Evolutionary conservation across 2,329 filamentous ascomycete genomes (phyloP).

Genomic region (Cercospora brassicicola): DNA sequence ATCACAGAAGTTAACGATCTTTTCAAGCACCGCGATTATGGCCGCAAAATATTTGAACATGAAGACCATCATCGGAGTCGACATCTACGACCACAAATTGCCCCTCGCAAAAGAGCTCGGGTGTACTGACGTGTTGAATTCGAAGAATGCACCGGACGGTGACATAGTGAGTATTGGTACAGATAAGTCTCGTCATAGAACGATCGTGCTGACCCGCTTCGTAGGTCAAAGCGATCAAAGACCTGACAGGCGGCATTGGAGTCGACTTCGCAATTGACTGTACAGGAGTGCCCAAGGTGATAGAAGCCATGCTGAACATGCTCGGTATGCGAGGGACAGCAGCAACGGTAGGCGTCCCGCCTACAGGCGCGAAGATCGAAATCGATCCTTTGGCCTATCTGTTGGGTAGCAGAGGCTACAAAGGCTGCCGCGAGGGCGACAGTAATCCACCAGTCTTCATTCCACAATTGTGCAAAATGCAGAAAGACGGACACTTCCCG

Average conservation of each 20-base stretch:
- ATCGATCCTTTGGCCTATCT: conserved; percentile 21
- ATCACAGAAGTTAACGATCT: not conserved
- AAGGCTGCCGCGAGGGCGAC: conserved; percentile 24
- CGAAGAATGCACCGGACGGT: conserved; percentile 12
- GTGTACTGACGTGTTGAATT: conserved; percentile 25
- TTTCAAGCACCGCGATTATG: conserved; percentile 22
- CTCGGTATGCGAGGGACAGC: conserved; percentile 25
- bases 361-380: conserved; percentile 23
- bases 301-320: conserved; percentile 24
- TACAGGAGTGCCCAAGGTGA: conserved; percentile 24
- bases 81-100: conserved; percentile 26
- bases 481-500: conserved; percentile 24
- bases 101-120: conserved; percentile 23
- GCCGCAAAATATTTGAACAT: conserved; percentile 24
- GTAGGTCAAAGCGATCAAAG: conserved; percentile 17
- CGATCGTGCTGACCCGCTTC: not conserved
- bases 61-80: conserved; percentile 28
- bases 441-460: conserved; percentile 22
- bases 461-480: conserved; percentile 23
- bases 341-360: conserved; percentile 26
- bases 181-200: not conserved
- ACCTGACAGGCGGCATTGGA: conserved; percentile 16
- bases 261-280: conserved; percentile 25
- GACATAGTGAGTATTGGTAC: not conserved
- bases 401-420: conserved; percentile 20